These are phyloP conservation scores for Apiosordaria backusii DNA, from an alignment of 495 filamentous ascomycete species.

Conservation along the genomic window DNA sequence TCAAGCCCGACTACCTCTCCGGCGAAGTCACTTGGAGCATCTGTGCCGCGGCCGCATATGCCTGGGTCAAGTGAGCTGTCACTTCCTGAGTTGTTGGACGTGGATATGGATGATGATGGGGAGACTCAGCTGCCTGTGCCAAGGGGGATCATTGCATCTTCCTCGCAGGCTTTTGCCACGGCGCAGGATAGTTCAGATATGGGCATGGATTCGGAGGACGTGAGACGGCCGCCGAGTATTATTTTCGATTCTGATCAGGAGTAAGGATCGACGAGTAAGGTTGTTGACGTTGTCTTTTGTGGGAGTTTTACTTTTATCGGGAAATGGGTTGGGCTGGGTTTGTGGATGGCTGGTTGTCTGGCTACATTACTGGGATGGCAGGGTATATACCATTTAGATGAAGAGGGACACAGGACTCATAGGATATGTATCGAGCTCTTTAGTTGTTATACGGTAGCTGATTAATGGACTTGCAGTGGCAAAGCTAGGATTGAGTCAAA, in stretches of 20 bases:
- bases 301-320: too few relatives aligned
- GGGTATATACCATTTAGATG: neutral
- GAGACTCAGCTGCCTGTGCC: constrained; percentile 7
- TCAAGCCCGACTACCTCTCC: constrained; percentile 28
- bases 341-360: neutral
- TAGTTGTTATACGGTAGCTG: too few relatives aligned
- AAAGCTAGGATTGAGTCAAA: too few relatives aligned
- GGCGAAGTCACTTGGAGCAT: constrained; percentile 11
- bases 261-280: neutral
- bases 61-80: constrained; percentile 16
- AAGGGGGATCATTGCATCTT: constrained; percentile 14
- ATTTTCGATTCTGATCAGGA: constrained; percentile 49
- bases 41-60: constrained; percentile 23
- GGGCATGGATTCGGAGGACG: constrained; percentile 43
- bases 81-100: constrained; percentile 11
- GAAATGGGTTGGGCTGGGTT: neutral
- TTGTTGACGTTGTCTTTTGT: too few relatives aligned
- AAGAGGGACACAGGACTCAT: neutral
- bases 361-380: neutral
- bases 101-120: constrained; percentile 1
- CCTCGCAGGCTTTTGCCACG: constrained; percentile 47
- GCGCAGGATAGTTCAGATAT: constrained; percentile 48
- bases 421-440: too few relatives aligned
- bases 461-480: too few relatives aligned
- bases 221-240: constrained; percentile 39